These are phyloP conservation scores for Atalantia buxifolia DNA, from an alignment of 345 rosid species.

Conservation along the genomic window DNA sequence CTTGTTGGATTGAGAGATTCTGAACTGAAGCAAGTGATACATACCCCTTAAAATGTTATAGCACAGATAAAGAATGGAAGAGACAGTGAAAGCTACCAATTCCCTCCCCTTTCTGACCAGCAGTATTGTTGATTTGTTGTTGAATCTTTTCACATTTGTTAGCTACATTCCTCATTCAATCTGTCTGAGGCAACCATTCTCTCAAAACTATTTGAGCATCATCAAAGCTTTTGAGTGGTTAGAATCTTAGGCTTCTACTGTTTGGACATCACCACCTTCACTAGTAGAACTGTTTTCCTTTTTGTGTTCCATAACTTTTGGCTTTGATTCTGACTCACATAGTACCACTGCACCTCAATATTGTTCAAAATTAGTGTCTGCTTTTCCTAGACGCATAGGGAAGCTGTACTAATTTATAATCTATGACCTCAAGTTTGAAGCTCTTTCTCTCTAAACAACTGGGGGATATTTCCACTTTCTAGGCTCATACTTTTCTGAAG, in stretches of 20 bases:
- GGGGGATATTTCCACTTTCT: background rate
- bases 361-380: background rate
- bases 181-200: background rate
- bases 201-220: constrained; percentile 14
- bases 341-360: background rate
- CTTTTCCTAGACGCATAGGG: background rate
- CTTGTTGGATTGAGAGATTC: too few relatives aligned
- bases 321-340: background rate
- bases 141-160: background rate
- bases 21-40: too few relatives aligned
- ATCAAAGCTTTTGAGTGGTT: background rate
- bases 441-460: background rate
- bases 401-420: too few relatives aligned
- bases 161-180: constrained; percentile 6
- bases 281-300: background rate
- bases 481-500: background rate
- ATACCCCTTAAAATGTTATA: too few relatives aligned
- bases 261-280: background rate
- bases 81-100: background rate
- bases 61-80: background rate
- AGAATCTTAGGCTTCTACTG: background rate
- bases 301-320: background rate
- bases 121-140: background rate
- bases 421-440: background rate
- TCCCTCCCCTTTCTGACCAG: background rate